Conservation (phyloP, 2,329 filamentous ascomycete genomes). For the Coniochaeta sp. region DNA sequence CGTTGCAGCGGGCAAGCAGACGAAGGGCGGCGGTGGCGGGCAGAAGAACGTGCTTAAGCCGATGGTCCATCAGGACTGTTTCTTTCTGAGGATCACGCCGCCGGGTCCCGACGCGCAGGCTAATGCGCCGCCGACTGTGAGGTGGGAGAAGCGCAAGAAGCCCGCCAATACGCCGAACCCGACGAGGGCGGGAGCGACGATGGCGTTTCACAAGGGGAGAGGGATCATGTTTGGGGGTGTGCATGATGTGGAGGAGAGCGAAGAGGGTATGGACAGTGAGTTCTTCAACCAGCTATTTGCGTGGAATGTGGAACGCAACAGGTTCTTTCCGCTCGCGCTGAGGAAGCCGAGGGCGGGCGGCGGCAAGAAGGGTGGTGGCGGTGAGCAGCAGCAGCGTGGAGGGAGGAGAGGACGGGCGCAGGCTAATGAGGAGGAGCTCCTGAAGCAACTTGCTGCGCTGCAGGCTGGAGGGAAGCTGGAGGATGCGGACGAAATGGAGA, state of each 20-base stretch:
- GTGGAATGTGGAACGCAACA: constrained; percentile 92
- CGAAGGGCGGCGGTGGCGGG: constrained; percentile 38
- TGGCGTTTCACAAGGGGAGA: constrained; percentile 88
- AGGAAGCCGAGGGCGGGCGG: constrained; percentile 60
- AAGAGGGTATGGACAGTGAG: constrained; percentile 93
- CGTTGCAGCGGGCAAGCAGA: constrained; percentile 52
- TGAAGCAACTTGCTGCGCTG: constrained; percentile 78
- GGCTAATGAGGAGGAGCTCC: constrained; percentile 84
- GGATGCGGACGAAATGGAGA: constrained; percentile 33
- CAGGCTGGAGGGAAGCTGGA: constrained; percentile 63
- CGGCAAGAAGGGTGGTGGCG: constrained; percentile 5
- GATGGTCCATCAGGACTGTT: constrained; percentile 89
- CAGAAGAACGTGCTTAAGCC: constrained; percentile 74
- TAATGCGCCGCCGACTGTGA: constrained; percentile 61
- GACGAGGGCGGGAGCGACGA: constrained; percentile 78
- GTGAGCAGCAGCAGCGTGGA: constrained; percentile 35
- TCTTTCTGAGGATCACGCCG: constrained; percentile 76
- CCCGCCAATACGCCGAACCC: constrained; percentile 84
- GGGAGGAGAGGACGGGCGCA: constrained; percentile 67
- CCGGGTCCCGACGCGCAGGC: constrained; percentile 60
- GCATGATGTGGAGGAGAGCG: constrained; percentile 82
- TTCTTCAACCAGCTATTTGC: constrained; percentile 91
- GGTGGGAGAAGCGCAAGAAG: constrained; percentile 91
- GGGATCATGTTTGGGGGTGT: constrained; percentile 93
- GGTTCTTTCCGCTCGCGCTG: constrained; percentile 79